phyloP scores from a whole-genome alignment of 192 early-diverging fungal genomes.

The Phlyctochytrium arcticum region DNA sequence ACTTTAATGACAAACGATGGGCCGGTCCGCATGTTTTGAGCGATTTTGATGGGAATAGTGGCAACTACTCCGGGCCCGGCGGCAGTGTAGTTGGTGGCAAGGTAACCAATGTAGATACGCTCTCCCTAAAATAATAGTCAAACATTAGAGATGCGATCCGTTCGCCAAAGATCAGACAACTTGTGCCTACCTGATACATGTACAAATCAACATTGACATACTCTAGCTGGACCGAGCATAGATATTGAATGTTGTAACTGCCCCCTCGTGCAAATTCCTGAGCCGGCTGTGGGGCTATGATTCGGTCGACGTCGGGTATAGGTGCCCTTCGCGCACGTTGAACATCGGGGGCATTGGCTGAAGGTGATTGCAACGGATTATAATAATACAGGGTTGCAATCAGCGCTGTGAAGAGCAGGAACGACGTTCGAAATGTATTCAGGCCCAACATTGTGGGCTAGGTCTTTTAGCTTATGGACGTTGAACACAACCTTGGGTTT shows the following conservation, averaged over 20 bases:
- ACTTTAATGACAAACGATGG: slow-evolving; percentile 7
- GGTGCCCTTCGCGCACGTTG: neutral
- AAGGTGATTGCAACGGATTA: too few species aligned
- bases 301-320: neutral
- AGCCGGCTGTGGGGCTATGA: neutral
- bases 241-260: neutral
- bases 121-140: neutral
- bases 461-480: neutral
- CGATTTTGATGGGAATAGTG: neutral
- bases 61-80: neutral
- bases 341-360: neutral
- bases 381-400: slow-evolving; percentile 6
- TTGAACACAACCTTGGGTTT: too few species aligned
- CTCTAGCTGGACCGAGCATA: neutral
- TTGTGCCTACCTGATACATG: neutral
- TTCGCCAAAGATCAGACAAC: neutral
- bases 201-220: slow-evolving; percentile 17
- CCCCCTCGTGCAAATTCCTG: neutral
- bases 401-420: slow-evolving; percentile 1
- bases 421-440: slow-evolving; percentile 2
- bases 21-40: neutral
- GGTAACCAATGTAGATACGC: neutral
- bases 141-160: neutral
- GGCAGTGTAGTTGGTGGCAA: slow-evolving; percentile 2
- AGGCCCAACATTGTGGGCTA: slow-evolving; percentile 7